phyloP scores from a whole-genome alignment of 257 asterid genomes.

The Solanum neorickii region DNA sequence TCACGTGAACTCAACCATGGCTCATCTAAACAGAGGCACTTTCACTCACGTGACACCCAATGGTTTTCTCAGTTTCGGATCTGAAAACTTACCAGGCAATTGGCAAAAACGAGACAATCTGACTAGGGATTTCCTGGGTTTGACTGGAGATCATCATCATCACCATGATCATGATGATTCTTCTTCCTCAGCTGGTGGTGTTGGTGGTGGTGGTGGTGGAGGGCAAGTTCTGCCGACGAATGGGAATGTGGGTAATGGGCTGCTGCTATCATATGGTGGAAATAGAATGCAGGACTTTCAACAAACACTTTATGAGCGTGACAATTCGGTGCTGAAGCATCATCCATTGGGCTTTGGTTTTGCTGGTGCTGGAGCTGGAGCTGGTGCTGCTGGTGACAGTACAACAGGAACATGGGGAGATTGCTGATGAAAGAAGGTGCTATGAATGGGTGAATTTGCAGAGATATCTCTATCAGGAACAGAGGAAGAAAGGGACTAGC shows the following conservation, averaged over 20 bases:
- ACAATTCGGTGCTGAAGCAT: conserved; percentile 27
- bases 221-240: neutral
- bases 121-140: conserved; percentile 76
- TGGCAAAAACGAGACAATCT: conserved; percentile 59
- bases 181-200: neutral
- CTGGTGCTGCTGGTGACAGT: neutral
- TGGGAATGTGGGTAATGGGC: neutral
- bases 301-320: conserved; percentile 20
- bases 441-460: neutral
- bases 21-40: conserved; percentile 34
- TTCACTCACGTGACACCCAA: conserved; percentile 23
- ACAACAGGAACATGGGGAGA: conserved; percentile 47
- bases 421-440: conserved; percentile 17
- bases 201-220: conserved; percentile 1
- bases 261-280: neutral
- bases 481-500: neutral
- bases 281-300: neutral
- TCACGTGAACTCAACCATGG: conserved; percentile 33
- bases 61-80: conserved; percentile 2
- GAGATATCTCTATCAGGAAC: neutral
- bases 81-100: conserved; percentile 1
- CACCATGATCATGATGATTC: neutral
- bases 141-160: conserved; percentile 40
- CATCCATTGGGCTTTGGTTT: conserved; percentile 36
- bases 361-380: neutral